These are phyloP conservation scores for Psilocybe tampanensis DNA, from an alignment of 768 basidiomycete genomes.

Conservation along the genomic window DNA sequence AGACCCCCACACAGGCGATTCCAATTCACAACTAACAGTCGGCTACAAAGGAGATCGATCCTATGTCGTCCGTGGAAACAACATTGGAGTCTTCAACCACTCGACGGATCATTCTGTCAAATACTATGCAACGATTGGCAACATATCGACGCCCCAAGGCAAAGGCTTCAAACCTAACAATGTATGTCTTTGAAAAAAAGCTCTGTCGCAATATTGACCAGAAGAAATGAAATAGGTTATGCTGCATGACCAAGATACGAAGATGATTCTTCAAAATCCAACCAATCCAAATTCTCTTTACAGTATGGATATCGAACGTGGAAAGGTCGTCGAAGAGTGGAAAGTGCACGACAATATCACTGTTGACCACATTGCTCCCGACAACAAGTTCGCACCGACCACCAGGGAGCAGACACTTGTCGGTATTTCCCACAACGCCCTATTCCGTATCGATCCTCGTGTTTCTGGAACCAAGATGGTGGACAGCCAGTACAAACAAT, in stretches of 20 bases:
- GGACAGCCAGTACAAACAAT: constrained; percentile 94
- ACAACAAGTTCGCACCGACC: constrained; percentile 93
- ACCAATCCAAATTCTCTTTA: constrained; percentile 79
- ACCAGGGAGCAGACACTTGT: constrained; percentile 92
- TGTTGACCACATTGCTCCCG: constrained; percentile 89
- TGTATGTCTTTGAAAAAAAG: constrained; percentile 42
- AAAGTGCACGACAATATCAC: constrained; percentile 90
- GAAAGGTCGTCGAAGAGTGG: constrained; percentile 98
- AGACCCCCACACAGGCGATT: constrained; percentile 54
- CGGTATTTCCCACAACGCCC: constrained; percentile 89
- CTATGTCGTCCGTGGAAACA: constrained; percentile 90
- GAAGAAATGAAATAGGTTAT: constrained; percentile 66
- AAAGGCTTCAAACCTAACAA: constrained; percentile 85
- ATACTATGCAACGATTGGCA: constrained; percentile 86
- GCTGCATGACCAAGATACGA: constrained; percentile 95
- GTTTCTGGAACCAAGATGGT: constrained; percentile 92
- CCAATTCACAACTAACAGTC: constrained; percentile 88
- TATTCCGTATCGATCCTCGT: constrained; percentile 98
- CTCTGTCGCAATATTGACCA: not conserved
- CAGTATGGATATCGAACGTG: constrained; percentile 90
- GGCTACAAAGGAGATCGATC: constrained; percentile 96
- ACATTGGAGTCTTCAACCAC: constrained; percentile 89
- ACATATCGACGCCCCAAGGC: constrained; percentile 78
- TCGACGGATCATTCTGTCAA: constrained; percentile 70
- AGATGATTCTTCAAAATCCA: constrained; percentile 93